These are phyloP conservation scores for Ophiostoma piceae DNA, from an alignment of 2,329 filamentous ascomycete genomes.

Conservation along the genomic window DNA sequence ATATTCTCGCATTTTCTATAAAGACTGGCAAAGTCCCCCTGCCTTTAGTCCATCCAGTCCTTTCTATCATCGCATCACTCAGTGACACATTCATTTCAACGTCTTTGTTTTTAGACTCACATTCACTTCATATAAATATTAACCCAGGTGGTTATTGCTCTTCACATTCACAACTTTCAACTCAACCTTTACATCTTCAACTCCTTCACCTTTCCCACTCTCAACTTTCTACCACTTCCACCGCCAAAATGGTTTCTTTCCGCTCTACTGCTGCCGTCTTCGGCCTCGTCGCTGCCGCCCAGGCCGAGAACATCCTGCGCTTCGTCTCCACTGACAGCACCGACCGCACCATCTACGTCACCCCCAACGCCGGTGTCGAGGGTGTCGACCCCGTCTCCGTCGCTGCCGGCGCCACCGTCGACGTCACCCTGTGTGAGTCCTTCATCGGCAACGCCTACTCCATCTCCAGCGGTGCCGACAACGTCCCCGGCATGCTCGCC, in stretches of 20 bases:
- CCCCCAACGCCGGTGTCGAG: slow-evolving; percentile 38
- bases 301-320: slow-evolving; percentile 47
- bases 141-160: slow-evolving; percentile 19
- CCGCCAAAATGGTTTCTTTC: slow-evolving; percentile 21
- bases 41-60: not conserved
- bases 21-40: not conserved
- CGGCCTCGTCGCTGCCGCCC: slow-evolving; percentile 32
- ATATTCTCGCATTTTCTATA: not conserved
- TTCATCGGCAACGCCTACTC: slow-evolving; percentile 37
- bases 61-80: not conserved
- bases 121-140: not conserved
- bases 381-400: slow-evolving; percentile 40
- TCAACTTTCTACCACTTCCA: not conserved
- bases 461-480: slow-evolving; percentile 32
- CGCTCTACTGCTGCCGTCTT: slow-evolving; percentile 1
- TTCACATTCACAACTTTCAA: not conserved
- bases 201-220: too few species aligned
- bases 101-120: not conserved
- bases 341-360: slow-evolving; percentile 49
- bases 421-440: slow-evolving; percentile 34
- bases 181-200: not conserved
- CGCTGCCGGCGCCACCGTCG: slow-evolving; percentile 36
- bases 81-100: not conserved
- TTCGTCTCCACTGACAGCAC: slow-evolving; percentile 54
- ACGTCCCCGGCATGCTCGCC: slow-evolving; percentile 38